Evolutionary conservation across 768 basidiomycete species (phyloP), one percentile per base, ranked within the genome.

Genomic region (Astraeus odoratus): DNA sequence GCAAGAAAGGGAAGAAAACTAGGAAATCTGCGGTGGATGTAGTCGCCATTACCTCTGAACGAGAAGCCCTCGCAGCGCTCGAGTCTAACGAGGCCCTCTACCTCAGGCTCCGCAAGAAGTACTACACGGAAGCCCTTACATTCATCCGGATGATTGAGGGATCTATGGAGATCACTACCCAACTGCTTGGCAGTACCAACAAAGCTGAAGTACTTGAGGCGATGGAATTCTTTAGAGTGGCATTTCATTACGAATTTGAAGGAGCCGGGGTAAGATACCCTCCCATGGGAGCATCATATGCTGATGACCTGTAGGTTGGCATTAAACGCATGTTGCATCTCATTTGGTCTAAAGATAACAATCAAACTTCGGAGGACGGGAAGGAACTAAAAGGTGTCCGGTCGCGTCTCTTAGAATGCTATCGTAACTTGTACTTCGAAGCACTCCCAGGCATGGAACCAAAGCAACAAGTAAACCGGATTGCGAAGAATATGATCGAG

Each of bases 401-500:
- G 5, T 82, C 88, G 38, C 76, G 85, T 26, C 72, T 98, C 29
- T 72, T 99, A 50, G 95, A 98, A 56, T 86, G 83, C 56, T 99
- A 98, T 59, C 76, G 80, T 27, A 78, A 57, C 46, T 64, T 99
- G 42, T 99, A 95, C 67, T 96, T 98, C 55, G 91, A 97, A 45
- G 77, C 85, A 3, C 55, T 90, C 2, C 72, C 78, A 1, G 84
- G 79, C 60, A 67, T 87, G 52, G 75, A 83, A 9, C 75, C 87
- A 1, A 92, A 93, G 64, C 82, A 82, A 38, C 89, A 96, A 61
- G 78, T 96, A 47, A 94, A 83, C 54, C 73, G 93, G 12, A 96
- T 99, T 34, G 80, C 95, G 5, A 94, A 91, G 70, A 96, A 98
- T 59, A 87, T 99, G 79, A 89, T 99, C 38, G 89, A 96, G 96